A percentile compares a stretch with the other conserved stretches of the same genome.
Evolutionary conservation across 1,139 yeast species (phyloP).

Genomic region (Kazachstania sp.): DNA sequence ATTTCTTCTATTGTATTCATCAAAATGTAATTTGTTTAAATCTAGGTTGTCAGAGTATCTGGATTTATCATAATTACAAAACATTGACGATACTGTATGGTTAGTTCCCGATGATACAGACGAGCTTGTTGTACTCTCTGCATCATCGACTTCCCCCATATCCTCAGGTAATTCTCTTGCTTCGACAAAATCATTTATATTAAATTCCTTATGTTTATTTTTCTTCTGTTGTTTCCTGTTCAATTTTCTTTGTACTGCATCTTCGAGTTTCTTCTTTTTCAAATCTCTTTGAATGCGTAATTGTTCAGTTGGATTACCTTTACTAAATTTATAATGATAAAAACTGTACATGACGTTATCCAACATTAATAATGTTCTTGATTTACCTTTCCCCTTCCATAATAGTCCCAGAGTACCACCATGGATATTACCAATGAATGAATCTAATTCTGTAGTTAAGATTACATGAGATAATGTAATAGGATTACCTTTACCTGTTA

Average conservation of each 20-base stretch:
- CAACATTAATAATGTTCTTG: conserved; percentile 17
- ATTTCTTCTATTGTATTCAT: conserved; percentile 22
- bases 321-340: conserved; percentile 22
- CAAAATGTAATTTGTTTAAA: conserved; percentile 18
- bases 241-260: not conserved
- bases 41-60: conserved; percentile 12
- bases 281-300: conserved; percentile 2
- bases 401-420: conserved; percentile 40
- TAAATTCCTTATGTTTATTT: conserved; percentile 2
- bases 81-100: conserved; percentile 23
- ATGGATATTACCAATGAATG: conserved; percentile 35
- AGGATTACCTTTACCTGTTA: conserved; percentile 36
- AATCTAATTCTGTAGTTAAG: conserved; percentile 44
- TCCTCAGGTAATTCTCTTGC: not conserved
- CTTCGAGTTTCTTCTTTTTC: not conserved
- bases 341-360: conserved; percentile 16
- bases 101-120: conserved; percentile 13
- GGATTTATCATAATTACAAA: conserved; percentile 23
- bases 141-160: not conserved
- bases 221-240: not conserved
- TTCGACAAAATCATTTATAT: conserved; percentile 7
- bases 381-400: conserved; percentile 42
- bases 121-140: not conserved
- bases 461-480: conserved; percentile 38
- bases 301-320: conserved; percentile 27